These are phyloP conservation scores for Mycena metata DNA, from an alignment of 768 basidiomycete species.

Conservation along the genomic window DNA sequence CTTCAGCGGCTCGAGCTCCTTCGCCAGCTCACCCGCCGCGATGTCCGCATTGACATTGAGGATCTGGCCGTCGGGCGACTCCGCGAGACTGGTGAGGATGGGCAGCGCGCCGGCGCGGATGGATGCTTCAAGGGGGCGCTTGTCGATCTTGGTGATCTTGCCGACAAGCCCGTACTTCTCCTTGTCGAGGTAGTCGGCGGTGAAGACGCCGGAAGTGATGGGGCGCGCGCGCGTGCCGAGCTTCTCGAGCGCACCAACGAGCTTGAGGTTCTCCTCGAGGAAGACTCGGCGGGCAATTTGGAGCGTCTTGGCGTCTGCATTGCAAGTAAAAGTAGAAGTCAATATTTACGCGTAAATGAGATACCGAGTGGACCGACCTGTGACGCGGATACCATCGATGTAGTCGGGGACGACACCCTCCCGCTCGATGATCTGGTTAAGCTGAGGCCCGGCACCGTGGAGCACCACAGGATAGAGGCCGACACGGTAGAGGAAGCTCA, in stretches of 20 bases:
- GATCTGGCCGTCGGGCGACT: conserved; percentile 96
- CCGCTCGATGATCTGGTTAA: conserved; percentile 93
- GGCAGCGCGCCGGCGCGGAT: conserved; percentile 97
- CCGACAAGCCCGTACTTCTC: conserved; percentile 97
- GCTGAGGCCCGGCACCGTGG: conserved; percentile 95
- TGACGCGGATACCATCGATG: conserved; percentile 97
- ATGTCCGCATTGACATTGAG: conserved; percentile 99
- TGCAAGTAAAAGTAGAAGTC: background rate
- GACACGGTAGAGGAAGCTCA: conserved; percentile 96
- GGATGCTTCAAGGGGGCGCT: conserved; percentile 95
- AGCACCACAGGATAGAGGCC: conserved; percentile 98
- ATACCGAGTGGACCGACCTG: conserved; percentile 65
- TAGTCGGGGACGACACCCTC: conserved; percentile 97
- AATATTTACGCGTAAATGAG: conserved; percentile 1
- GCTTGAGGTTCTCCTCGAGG: conserved; percentile 96
- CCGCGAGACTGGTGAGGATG: conserved; percentile 94
- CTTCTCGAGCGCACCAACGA: conserved; percentile 92
- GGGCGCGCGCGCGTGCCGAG: conserved; percentile 97
- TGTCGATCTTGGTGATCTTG: conserved; percentile 94
- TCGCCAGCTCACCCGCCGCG: conserved; percentile 96
- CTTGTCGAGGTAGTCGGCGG: conserved; percentile 95
- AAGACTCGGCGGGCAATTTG: conserved; percentile 96
- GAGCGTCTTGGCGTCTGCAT: conserved; percentile 90
- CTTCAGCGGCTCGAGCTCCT: conserved; percentile 98
- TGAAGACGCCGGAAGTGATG: conserved; percentile 98